Base-by-base conservation (phyloP, 1,284 basidiomycete species). In the Hypsizygus ulmarius region DNA sequence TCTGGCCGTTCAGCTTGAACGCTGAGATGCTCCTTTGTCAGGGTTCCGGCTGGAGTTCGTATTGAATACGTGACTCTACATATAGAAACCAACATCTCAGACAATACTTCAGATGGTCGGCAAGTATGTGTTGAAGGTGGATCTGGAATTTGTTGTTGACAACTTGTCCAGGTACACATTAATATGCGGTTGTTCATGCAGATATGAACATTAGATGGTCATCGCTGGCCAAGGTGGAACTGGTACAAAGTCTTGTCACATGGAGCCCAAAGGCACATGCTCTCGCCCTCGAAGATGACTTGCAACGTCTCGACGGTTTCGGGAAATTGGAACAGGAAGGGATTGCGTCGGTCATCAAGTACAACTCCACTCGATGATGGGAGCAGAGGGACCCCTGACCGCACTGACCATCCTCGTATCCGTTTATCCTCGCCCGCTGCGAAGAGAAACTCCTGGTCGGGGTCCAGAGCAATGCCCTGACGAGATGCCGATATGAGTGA, bases 331-430 rank as follows among this genome's bases (percentile, higher is more conserved):
- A 48, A 53, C n/a, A 56, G 49, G 44, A 78, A 71, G 8, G 67
- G 68, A 52, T 59, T 68, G 10, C 37, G 41, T 25, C 1, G 21
- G 28, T 35, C 19, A 34, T 33, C 6, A 39, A 47, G 35, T 15
- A 15, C 33, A 46, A 39, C 40, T 19, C 45, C 47, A 15, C 28
- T 1, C 10, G 33, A 15, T 19, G 50, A 49, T 38, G 45, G 47
- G n/a, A 37, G 44, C 19, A 82, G 60, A 6, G 69, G 65, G 9
- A 65, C 63, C 5, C 84, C 86, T 3, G 73, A 77, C 5, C 63
- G 70, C 5, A 89, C 59, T 2, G 83, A 84, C 87, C 87, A 90
- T 1, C 73, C 75, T 19, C 83, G 73, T 63, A 88, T 69, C 54
- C 75, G 65, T 56, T 73, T 59, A 70, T 85, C 79, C 61, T 82